Percentiles rank a stretch among this genome's conserved stretches.
These are phyloP conservation scores for Phytophthora hybrid DNA, from an alignment of 352 stramenopile genomes.

Conservation along the genomic window DNA sequence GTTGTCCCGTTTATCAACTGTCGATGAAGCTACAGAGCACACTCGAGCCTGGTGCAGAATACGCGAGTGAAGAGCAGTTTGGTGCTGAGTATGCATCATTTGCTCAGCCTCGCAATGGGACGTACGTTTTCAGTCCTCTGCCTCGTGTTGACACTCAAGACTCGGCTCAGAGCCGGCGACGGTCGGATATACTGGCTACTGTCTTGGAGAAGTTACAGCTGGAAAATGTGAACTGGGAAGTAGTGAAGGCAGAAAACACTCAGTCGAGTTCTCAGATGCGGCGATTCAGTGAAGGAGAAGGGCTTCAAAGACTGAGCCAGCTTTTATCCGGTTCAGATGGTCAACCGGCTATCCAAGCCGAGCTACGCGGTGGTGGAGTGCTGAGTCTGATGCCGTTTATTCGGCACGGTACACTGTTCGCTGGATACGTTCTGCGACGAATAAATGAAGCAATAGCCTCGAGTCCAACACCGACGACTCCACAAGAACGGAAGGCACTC, in stretches of 20 bases:
- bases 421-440: slow-evolving; percentile 58
- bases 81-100: slow-evolving; percentile 41
- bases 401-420: slow-evolving; percentile 71
- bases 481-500: slow-evolving; percentile 62
- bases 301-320: slow-evolving; percentile 55
- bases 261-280: slow-evolving; percentile 53
- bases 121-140: slow-evolving; percentile 47
- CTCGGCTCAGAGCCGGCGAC: slow-evolving; percentile 19
- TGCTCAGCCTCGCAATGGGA: slow-evolving; percentile 30
- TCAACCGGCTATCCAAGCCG: slow-evolving; percentile 71
- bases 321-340: slow-evolving; percentile 50
- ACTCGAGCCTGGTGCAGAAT: slow-evolving; percentile 42
- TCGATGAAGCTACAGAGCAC: slow-evolving; percentile 49
- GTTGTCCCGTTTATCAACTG: slow-evolving; percentile 53
- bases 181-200: slow-evolving; percentile 10
- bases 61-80: slow-evolving; percentile 55
- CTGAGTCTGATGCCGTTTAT: slow-evolving; percentile 82
- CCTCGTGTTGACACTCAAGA: slow-evolving; percentile 27
- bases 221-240: slow-evolving; percentile 59
- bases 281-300: slow-evolving; percentile 57
- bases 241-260: slow-evolving; percentile 51
- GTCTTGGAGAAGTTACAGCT: slow-evolving; percentile 46
- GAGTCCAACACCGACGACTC: slow-evolving; percentile 44
- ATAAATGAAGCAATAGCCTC: slow-evolving; percentile 51
- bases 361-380: slow-evolving; percentile 69